Evolutionary conservation across 2,329 filamentous ascomycete genomes (phyloP).

Genomic region (Scytalidium sp.): DNA sequence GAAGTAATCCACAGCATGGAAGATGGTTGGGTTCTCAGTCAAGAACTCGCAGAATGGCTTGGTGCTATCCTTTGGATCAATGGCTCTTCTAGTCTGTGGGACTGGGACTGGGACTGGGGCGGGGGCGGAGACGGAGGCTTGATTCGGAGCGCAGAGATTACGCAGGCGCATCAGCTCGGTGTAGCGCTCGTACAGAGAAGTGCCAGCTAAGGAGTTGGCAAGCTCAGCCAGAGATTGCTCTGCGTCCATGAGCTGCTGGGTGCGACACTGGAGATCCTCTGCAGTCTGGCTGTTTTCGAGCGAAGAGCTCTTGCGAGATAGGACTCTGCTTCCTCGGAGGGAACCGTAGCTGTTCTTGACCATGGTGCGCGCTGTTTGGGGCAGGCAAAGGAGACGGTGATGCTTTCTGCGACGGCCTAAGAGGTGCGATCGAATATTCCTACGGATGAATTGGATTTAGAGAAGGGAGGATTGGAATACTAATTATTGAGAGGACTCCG

Average conservation of each 20-base stretch:
- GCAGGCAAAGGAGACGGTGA: neutral
- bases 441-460: neutral
- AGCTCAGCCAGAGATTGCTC: neutral
- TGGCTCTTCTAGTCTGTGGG: constrained; percentile 1
- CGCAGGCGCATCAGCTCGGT: constrained; percentile 7
- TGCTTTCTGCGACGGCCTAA: too few species aligned
- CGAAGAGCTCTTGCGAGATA: constrained; percentile 13
- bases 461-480: too few species aligned
- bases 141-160: neutral
- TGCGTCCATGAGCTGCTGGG: neutral
- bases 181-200: constrained; percentile 17
- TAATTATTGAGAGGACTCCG: too few species aligned
- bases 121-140: neutral
- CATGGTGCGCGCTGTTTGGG: constrained; percentile 12
- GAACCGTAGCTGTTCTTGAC: constrained; percentile 20
- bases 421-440: too few species aligned
- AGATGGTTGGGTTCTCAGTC: constrained; percentile 86
- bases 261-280: neutral
- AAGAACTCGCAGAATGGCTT: constrained; percentile 86
- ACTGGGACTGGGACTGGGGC: neutral
- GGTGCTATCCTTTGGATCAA: constrained; percentile 37
- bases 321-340: constrained; percentile 17
- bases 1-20: constrained; percentile 83
- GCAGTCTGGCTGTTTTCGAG: neutral
- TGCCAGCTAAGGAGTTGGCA: neutral